Evolutionary conservation across 345 rosid genomes (phyloP).

Genomic region (Lagerstroemia speciosa): DNA sequence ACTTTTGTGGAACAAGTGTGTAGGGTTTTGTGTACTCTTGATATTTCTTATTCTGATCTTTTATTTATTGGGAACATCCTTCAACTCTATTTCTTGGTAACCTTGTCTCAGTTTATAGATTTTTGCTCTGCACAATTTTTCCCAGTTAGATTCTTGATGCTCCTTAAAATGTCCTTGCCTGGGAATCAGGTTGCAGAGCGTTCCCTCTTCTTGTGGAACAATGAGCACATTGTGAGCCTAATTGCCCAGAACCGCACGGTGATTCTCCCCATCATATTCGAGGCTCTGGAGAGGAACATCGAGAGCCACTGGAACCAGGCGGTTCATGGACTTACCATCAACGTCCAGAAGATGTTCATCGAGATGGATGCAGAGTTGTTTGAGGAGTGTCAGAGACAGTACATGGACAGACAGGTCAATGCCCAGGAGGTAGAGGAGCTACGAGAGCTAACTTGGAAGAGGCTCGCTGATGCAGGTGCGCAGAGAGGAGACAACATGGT

Average conservation of each 20-base stretch:
- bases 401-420: conserved; percentile 25
- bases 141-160: neutral
- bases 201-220: conserved; percentile 46
- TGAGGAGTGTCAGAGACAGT: conserved; percentile 34
- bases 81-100: neutral
- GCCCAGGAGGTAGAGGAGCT: conserved; percentile 34
- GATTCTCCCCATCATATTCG: conserved; percentile 31
- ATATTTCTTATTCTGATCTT: neutral
- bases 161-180: neutral
- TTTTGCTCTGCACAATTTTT: neutral
- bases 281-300: conserved; percentile 43
- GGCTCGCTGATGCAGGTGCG: conserved; percentile 30
- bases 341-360: conserved; percentile 37
- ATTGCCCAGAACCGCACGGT: conserved; percentile 38
- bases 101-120: neutral
- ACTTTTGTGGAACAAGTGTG: neutral
- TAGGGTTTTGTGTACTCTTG: neutral
- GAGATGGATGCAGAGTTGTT: conserved; percentile 44
- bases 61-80: neutral
- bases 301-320: conserved; percentile 44
- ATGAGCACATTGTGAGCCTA: conserved; percentile 41
- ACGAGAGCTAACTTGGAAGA: conserved; percentile 36
- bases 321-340: conserved; percentile 38
- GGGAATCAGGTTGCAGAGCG: conserved; percentile 41
- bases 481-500: conserved; percentile 27